phyloP scores from a whole-genome alignment of 2,329 filamentous ascomycete genomes.

The Dactylellina sp. region DNA sequence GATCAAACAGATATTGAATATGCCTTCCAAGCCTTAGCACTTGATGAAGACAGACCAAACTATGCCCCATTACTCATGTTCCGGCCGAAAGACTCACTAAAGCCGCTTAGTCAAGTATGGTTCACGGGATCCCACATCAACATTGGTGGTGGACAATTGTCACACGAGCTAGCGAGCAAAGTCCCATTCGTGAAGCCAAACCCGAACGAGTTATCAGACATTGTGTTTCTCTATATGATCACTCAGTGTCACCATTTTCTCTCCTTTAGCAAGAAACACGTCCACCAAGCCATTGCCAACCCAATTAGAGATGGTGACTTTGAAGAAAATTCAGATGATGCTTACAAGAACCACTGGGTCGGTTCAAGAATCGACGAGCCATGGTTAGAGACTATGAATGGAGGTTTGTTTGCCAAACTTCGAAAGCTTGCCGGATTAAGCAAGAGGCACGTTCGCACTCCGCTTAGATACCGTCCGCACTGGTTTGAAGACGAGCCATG shows the following conservation, averaged over 20 bases:
- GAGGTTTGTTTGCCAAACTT: neutral
- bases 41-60: slow-evolving; percentile 69
- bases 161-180: slow-evolving; percentile 65
- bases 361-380: slow-evolving; percentile 31
- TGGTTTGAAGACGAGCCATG: slow-evolving; percentile 48
- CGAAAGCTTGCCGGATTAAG: slow-evolving; percentile 4
- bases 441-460: slow-evolving; percentile 37
- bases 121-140: slow-evolving; percentile 69
- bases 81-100: slow-evolving; percentile 22
- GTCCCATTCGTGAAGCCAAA: slow-evolving; percentile 11
- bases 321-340: neutral
- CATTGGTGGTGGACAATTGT: slow-evolving; percentile 66
- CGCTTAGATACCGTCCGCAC: slow-evolving; percentile 48
- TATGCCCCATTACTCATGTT: slow-evolving; percentile 46
- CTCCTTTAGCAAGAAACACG: slow-evolving; percentile 62
- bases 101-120: slow-evolving; percentile 63
- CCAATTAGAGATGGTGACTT: slow-evolving; percentile 1
- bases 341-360: slow-evolving; percentile 36
- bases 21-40: slow-evolving; percentile 72
- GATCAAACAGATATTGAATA: slow-evolving; percentile 67
- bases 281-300: slow-evolving; percentile 56
- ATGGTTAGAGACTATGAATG: neutral
- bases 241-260: slow-evolving; percentile 63
- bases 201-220: slow-evolving; percentile 60
- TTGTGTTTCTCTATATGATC: slow-evolving; percentile 68